Percentiles rank a stretch among this genome's conserved stretches.
Evolutionary conservation across 805 yeast genomes (phyloP).

Genomic region (Ogataea siamensis): DNA sequence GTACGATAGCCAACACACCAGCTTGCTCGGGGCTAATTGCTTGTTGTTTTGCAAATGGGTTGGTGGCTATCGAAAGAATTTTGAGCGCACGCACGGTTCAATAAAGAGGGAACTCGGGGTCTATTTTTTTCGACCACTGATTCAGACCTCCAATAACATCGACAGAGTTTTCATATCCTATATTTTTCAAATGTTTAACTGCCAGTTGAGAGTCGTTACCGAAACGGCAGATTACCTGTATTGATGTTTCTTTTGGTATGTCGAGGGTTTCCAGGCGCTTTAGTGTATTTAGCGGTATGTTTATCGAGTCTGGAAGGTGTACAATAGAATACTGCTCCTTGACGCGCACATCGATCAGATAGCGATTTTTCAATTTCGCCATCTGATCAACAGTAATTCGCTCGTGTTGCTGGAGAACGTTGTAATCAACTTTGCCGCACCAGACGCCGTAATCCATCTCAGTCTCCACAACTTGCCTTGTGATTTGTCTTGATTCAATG

Average conservation of each 20-base stretch:
- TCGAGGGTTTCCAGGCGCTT: slow-evolving; percentile 31
- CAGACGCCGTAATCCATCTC: slow-evolving; percentile 67
- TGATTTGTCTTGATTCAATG: slow-evolving; percentile 50
- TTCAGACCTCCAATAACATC: slow-evolving; percentile 80
- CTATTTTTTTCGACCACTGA: slow-evolving; percentile 63
- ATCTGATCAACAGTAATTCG: slow-evolving; percentile 47
- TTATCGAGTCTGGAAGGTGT: slow-evolving; percentile 54
- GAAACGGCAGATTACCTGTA: slow-evolving; percentile 73
- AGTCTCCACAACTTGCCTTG: slow-evolving; percentile 42
- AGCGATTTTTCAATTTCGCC: not conserved
- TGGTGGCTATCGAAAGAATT: slow-evolving; percentile 31
- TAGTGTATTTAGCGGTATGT: slow-evolving; percentile 58
- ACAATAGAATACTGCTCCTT: slow-evolving; percentile 70
- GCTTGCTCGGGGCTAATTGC: slow-evolving; percentile 22
- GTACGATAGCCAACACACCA: slow-evolving; percentile 19
- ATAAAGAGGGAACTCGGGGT: slow-evolving; percentile 61
- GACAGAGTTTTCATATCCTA: slow-evolving; percentile 47
- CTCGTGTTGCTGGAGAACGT: slow-evolving; percentile 42
- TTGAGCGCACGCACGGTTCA: slow-evolving; percentile 29
- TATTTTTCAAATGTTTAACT: slow-evolving; percentile 50
- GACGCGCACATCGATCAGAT: slow-evolving; percentile 73
- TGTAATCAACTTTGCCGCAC: slow-evolving; percentile 62
- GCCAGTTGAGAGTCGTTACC: slow-evolving; percentile 93
- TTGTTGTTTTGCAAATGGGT: slow-evolving; percentile 30
- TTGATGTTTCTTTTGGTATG: slow-evolving; percentile 17